phyloP scores from a whole-genome alignment of 1,284 basidiomycete species.

The Pyrrhoderma lamaoense region DNA sequence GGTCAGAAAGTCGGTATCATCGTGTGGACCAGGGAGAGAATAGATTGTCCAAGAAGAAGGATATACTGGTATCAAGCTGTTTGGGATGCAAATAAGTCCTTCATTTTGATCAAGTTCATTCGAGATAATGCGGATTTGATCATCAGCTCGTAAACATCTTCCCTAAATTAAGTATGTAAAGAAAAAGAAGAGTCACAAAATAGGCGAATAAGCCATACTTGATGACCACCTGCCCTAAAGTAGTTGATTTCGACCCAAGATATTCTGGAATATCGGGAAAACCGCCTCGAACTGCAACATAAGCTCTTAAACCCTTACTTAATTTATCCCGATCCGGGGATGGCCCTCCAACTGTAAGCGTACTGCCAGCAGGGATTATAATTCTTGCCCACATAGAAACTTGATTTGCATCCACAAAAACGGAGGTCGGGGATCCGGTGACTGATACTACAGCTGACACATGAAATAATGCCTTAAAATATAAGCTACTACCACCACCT shows the following conservation, averaged over 20 bases:
- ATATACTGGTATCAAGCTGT: conserved; percentile 37
- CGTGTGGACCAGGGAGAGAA: conserved; percentile 58
- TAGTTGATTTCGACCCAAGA: conserved; percentile 57
- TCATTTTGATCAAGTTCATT: conserved; percentile 29
- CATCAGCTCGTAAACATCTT: conserved; percentile 37
- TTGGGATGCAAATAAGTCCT: conserved; percentile 19
- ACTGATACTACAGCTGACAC: conserved; percentile 45
- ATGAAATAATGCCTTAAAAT: conserved; percentile 41
- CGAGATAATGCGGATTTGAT: conserved; percentile 35
- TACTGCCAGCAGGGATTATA: conserved; percentile 38
- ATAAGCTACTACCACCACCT: conserved; percentile 21
- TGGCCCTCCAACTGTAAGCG: conserved; percentile 34
- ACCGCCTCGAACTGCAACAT: conserved; percentile 53
- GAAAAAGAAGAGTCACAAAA: not conserved
- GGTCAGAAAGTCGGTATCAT: conserved; percentile 50
- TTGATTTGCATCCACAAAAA: conserved; percentile 36
- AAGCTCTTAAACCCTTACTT: conserved; percentile 42
- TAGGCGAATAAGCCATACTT: conserved; percentile 27
- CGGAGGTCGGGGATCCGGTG: conserved; percentile 42
- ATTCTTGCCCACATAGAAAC: conserved; percentile 45
- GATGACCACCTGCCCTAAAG: conserved; percentile 57
- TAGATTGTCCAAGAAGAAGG: conserved; percentile 44
- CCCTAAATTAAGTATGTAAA: conserved; percentile 32
- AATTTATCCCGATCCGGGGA: conserved; percentile 13
- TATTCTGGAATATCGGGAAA: conserved; percentile 53